Evolutionary conservation across 2,329 filamentous ascomycete genomes (phyloP), one percentile per base, ranked within the genome.

Genomic region (Ilyonectria destructans): DNA sequence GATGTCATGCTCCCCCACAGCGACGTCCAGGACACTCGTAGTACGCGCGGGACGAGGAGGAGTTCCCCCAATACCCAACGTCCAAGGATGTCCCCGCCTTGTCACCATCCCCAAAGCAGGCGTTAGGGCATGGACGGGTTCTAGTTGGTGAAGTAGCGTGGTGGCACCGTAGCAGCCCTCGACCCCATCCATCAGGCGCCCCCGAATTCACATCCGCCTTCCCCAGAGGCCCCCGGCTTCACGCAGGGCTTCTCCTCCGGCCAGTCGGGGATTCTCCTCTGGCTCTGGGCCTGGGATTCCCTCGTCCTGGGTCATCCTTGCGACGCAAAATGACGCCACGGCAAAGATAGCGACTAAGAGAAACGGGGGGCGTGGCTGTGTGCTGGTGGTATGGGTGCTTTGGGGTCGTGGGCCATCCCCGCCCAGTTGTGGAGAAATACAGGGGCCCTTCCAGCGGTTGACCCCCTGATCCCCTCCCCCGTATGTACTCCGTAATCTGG

Each of bases 1-100:
- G 63, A 65, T 61, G 63, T 60, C 57, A 60, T 65, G 48, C 63
- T 55, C 63, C 57, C 56, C 55, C 62, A 58, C 55, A 58, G 15
- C 35, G 13, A 43, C 26, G 26, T 26, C 26, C 26, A 1, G 26
- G 26, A 26, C 26, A 26, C 26, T 6, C 4, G 26, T 26, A 26
- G 26, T 26, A 26, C 26, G 26, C 4, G 26, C 26, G 26, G 26
- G 31, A 43, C 19, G 26, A 51, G 48, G n/a, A 8, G 31, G 31
- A 23, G 23, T 40, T n/a, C n/a, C 40, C 40, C n/a, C 40, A 43
- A 52, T 19, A 56, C 29, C 49, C 54, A 29, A 37, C 12, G 15
- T 45, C 21, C 29, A 49, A 37, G 59, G 23, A 40, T 21, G 49
- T 35, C 49, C 29, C 49, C 29, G 31, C 52, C 40, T 31, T 33